Evolutionary conservation across 2,329 filamentous ascomycete genomes (phyloP).

Genomic region (Bipolaris victoriae): DNA sequence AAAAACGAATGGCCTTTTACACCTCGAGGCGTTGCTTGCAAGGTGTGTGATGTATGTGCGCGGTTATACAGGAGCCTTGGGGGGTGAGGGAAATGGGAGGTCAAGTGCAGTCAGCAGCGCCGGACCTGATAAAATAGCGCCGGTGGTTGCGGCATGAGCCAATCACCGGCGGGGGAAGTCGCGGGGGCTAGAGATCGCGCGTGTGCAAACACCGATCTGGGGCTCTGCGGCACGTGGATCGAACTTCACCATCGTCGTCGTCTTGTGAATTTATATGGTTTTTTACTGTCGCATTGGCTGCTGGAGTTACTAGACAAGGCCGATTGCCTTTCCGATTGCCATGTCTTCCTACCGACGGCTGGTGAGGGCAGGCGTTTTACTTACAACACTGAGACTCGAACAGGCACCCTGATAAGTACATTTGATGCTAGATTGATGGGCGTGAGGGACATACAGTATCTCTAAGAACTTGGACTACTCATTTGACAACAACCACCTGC

Average conservation of each 20-base stretch:
- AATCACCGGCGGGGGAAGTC: slow-evolving; percentile 8
- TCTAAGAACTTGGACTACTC: no score
- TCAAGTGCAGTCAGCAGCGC: slow-evolving; percentile 15
- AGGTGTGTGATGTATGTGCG: no score
- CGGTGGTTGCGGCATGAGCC: slow-evolving; percentile 11
- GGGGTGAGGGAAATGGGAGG: slow-evolving; percentile 4
- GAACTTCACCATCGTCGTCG: slow-evolving; percentile 1
- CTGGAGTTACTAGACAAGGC: not conserved
- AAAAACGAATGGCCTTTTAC: not conserved
- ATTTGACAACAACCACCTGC: no score
- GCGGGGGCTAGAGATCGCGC: slow-evolving; percentile 8
- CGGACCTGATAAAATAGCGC: slow-evolving; percentile 21
- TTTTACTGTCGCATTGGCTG: not conserved
- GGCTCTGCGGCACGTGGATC: slow-evolving; percentile 8
- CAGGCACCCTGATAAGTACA: not conserved
- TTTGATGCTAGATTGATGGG: no score
- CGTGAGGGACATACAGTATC: no score
- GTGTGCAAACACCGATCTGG: slow-evolving; percentile 4
- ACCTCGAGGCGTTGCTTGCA: not conserved
- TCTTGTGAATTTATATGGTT: not conserved
- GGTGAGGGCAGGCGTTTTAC: not conserved
- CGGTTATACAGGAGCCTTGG: no score
- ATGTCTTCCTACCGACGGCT: not conserved
- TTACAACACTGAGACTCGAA: not conserved
- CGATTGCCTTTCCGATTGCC: no score